Conservation (phyloP, 805 yeast genomes). For the Metschnikowia bowlesiae region DNA sequence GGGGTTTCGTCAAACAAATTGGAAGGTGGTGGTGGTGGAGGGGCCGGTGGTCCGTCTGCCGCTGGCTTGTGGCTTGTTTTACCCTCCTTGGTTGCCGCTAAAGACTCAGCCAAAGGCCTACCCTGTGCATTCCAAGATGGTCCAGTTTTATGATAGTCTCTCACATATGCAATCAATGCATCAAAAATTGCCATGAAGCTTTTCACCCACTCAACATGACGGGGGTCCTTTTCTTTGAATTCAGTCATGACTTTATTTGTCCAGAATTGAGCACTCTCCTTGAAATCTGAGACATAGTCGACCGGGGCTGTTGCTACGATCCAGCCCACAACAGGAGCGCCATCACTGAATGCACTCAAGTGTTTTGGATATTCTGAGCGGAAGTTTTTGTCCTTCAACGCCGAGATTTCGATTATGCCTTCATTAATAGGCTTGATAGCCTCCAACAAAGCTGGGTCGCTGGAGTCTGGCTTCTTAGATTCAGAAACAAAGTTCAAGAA, state of each 20-base stretch:
- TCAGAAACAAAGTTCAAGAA: constrained; percentile 57
- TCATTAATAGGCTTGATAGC: constrained; percentile 68
- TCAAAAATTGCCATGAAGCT: constrained; percentile 59
- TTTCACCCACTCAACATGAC: constrained; percentile 80
- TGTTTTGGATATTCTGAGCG: constrained; percentile 61
- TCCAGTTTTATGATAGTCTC: constrained; percentile 80
- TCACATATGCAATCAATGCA: constrained; percentile 66
- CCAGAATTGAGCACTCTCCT: constrained; percentile 93
- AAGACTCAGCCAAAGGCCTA: constrained; percentile 48
- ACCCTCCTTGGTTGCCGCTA: constrained; percentile 27
- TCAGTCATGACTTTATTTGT: constrained; percentile 86
- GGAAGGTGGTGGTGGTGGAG: constrained; percentile 85
- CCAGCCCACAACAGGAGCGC: constrained; percentile 91
- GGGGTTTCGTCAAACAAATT: constrained; percentile 47
- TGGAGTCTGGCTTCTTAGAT: constrained; percentile 60
- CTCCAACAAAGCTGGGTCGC: constrained; percentile 50
- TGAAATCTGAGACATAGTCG: constrained; percentile 71
- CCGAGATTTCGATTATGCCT: constrained; percentile 51
- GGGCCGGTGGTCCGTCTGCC: constrained; percentile 62
- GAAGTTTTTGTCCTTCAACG: constrained; percentile 72
- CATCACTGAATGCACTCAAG: constrained; percentile 82
- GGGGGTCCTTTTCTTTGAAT: constrained; percentile 63
- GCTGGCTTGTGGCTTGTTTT: constrained; percentile 35
- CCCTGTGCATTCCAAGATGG: constrained; percentile 70
- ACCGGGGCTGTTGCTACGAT: constrained; percentile 72